Base-by-base conservation (phyloP, 192 early-diverging fungal species). In the Coemansia sp. region DNA sequence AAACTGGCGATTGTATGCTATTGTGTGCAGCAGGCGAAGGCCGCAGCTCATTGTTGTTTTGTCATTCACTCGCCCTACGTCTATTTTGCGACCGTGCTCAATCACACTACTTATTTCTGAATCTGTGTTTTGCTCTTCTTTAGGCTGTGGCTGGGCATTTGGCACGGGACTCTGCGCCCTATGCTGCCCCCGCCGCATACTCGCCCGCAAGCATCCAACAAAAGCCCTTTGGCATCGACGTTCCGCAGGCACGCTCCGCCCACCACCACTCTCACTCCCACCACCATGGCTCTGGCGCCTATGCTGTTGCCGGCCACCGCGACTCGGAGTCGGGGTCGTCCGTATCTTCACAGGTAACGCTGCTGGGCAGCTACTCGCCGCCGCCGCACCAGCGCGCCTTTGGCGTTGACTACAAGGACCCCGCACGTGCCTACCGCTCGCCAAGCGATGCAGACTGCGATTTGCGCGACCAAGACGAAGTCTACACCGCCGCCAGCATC, bases 401-500 rank as follows among this genome's bases (percentile, higher is more conserved):
- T 19, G 21, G 36, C 29, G 27, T 27, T 36, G 50, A 68, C 19
- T 72, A 68, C 48, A 60, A 45, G 38, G 58, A 58, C 31, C 17
- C 29, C 11, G 39, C 66, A 4, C 21, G n/a, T 57, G 36, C 41
- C n/a, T 29, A 62, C 14, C 67, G 51, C 29, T 45, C 38, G 36
- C 66, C 51, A n/a, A 11, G 5, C 7, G 46, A 51, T 11, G 37
- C 61, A 5, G 69, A 36, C 27, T 23, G 12, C 19, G 34, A 53
- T 53, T 42, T 64, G 68, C 63, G 63, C 50, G 70, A 72, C 36
- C 69, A 77, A 50, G 80, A 82, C 38, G 80, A 82, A 34, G 80
- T 82, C 39, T 82, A 74, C 45, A 62, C 72, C n/a, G 80, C 80
- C 2, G 80, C 80, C 27, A 82, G 75, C 66, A 82, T 82, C 39